Evolutionary conservation across 2,329 filamentous ascomycete genomes (phyloP), one percentile per base, ranked within the genome.

Genomic region (Parastagonospora nodorum): DNA sequence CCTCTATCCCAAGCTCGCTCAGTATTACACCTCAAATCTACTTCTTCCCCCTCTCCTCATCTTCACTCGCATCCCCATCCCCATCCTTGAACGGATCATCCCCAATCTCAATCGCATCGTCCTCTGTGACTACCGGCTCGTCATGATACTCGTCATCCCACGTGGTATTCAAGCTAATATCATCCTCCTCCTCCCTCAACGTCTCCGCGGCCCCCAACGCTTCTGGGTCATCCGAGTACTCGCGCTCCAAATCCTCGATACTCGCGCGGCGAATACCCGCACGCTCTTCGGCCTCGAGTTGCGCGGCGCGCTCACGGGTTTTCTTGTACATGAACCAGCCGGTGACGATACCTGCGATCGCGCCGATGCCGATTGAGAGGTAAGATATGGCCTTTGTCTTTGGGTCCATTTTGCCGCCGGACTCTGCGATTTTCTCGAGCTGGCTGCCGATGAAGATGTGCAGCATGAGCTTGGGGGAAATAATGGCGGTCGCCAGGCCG

Each of bases 391-490:
- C 81, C 72, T 92, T 94, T 57, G 90, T 89, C 56, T 82, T 81
- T 2, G 82, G 75, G 53, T 89, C 86, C 93, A 97, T 97, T 61
- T 88, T 84, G 68, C 90, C 90, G 56, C 88, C 89, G 49, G 85
- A 83, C 64, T 96, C 89, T n/a, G 89, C 90, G 30, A 99, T 84
- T 45, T 87, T 80, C 38, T 90, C 91, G 12, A 99, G 79, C 48
- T 92, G 84, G 66, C 84, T 87, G 54, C 94, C 94, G 65, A 99
- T 91, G 76, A 97, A 99, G 63, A 96, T 85, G 69, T 96, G 90
- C 43, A 99, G 86, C 51, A 97, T 80, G 14, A 99, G 80, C 68
- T 97, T 99, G 6, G 94, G 94, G 11, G 83, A 85, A 9, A 92
- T 87, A 12, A 93, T 77, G 2, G 90, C 87, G 0, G 93, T 97